Percentiles rank a stretch among this genome's conserved stretches.
Evolutionary conservation across 2,329 filamentous ascomycete species (phyloP).

Genomic region (Fusarium sp.): DNA sequence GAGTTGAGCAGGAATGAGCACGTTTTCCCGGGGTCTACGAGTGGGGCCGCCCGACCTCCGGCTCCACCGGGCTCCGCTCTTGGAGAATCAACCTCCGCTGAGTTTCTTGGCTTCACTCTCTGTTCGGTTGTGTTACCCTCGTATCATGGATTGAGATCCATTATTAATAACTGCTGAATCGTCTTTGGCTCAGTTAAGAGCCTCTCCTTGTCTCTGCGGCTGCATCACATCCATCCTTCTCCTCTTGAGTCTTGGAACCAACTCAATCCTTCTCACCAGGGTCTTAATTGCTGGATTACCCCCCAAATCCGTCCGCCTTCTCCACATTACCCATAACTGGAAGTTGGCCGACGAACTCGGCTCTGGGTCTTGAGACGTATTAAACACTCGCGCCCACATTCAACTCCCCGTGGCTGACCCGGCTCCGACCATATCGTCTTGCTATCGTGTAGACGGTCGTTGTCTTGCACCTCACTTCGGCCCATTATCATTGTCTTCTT

Average conservation of each 20-base stretch:
- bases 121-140: neutral
- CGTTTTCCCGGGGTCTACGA: conserved; percentile 46
- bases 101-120: neutral
- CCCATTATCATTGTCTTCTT: neutral
- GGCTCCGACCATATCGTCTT: neutral
- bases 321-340: neutral
- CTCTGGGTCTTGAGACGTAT: neutral
- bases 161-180: conserved; percentile 19
- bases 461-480: neutral
- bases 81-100: neutral
- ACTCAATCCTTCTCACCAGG: conserved; percentile 40
- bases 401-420: neutral
- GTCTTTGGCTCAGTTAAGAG: conserved; percentile 6
- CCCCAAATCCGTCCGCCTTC: conserved; percentile 16
- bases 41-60: conserved; percentile 22
- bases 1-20: conserved; percentile 54
- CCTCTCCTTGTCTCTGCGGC: neutral
- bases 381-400: conserved; percentile 1
- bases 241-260: conserved; percentile 28
- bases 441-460: neutral
- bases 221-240: conserved; percentile 23
- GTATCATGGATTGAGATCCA: conserved; percentile 12
- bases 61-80: conserved; percentile 18
- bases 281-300: conserved; percentile 20
- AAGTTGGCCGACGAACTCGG: neutral